Evolutionary conservation across 371 early-diverging fungal genomes (phyloP).

Genomic region (Thermomucor indicae-seudaticae): DNA sequence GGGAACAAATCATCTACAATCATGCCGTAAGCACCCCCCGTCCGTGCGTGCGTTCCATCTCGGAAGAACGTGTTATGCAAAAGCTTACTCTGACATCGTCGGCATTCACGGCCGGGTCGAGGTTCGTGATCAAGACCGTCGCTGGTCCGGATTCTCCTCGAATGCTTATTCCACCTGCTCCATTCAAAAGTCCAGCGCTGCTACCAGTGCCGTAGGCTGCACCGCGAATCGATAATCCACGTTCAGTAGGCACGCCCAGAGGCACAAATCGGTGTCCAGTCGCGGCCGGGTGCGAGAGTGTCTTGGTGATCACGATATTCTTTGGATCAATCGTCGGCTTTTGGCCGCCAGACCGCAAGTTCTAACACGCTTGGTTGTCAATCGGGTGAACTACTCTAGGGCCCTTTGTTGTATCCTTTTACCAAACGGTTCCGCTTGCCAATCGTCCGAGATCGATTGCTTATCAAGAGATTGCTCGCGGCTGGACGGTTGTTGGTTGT

Average conservation of each 20-base stretch:
- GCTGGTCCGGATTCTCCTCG: slow-evolving; percentile 52
- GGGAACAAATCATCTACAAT: slow-evolving; percentile 23
- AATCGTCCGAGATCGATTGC: too few species aligned
- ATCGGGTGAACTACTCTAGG: too few species aligned
- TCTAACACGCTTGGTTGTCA: too few species aligned
- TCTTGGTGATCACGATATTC: slow-evolving; percentile 16
- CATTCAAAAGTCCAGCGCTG: not conserved
- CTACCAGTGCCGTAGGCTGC: not conserved
- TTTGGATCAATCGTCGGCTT: slow-evolving; percentile 8
- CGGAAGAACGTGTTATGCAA: too few species aligned
- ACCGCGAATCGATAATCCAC: slow-evolving; percentile 4
- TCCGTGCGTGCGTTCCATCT: not conserved
- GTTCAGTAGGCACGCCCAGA: not conserved
- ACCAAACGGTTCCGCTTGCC: too few species aligned
- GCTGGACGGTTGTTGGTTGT: too few species aligned
- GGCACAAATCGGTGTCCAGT: not conserved
- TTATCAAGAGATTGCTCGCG: too few species aligned
- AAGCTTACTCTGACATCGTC: slow-evolving; percentile 53
- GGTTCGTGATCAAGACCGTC: slow-evolving; percentile 47
- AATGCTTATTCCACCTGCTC: slow-evolving; percentile 14
- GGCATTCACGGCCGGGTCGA: slow-evolving; percentile 50
- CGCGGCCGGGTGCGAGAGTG: not conserved
- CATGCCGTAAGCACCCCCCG: too few species aligned
- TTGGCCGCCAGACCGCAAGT: too few species aligned
- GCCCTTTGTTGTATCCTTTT: too few species aligned